A percentile compares a stretch with the other conserved stretches of the same genome.
Conservation (phyloP, 805 yeast species). For the Starmerella roubikii region DNA sequence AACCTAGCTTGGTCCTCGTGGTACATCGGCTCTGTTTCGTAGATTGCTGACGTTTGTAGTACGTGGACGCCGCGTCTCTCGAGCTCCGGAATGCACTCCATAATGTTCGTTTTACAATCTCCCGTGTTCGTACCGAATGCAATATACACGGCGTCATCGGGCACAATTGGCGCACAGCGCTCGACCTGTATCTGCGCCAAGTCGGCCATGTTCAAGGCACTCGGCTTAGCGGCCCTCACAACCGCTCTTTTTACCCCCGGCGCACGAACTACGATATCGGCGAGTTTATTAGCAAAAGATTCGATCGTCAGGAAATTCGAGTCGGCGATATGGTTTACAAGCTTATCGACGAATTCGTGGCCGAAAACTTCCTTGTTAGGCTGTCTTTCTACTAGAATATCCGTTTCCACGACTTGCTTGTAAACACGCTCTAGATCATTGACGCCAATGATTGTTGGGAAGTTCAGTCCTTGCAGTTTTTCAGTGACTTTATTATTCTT, state of each 20-base stretch:
- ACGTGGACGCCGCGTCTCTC: constrained; percentile 34
- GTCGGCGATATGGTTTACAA: constrained; percentile 51
- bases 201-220: constrained; percentile 72
- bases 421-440: constrained; percentile 78
- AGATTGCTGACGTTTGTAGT: constrained; percentile 56
- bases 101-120: constrained; percentile 48
- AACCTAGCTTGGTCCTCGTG: constrained; percentile 65
- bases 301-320: constrained; percentile 86
- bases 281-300: constrained; percentile 66
- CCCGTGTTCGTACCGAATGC: constrained; percentile 91
- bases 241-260: constrained; percentile 23
- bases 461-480: constrained; percentile 30
- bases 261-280: constrained; percentile 36
- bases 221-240: constrained; percentile 69
- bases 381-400: constrained; percentile 33
- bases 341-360: constrained; percentile 17
- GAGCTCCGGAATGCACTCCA: constrained; percentile 39
- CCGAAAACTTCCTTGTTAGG: constrained; percentile 13
- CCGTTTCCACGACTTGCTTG: constrained; percentile 59
- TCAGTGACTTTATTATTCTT: constrained; percentile 14
- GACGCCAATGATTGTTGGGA: constrained; percentile 79
- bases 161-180: constrained; percentile 34
- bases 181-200: constrained; percentile 78
- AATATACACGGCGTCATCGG: constrained; percentile 42
- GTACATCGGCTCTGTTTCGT: constrained; percentile 89